Evolutionary conservation across 768 basidiomycete genomes (phyloP).

Genomic region (Tylopilus cervinicoccineus): DNA sequence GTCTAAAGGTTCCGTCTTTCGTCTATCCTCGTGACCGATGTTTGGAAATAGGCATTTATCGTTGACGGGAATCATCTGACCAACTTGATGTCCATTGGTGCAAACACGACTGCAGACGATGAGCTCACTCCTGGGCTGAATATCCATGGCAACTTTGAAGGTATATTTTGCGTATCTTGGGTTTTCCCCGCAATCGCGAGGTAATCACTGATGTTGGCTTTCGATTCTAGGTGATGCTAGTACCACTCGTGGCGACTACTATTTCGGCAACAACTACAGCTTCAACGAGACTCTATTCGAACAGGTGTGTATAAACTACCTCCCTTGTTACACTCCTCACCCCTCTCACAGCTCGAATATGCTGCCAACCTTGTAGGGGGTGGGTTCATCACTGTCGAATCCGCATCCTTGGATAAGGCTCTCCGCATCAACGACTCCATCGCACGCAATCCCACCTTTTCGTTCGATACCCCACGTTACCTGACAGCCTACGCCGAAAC

Average conservation of each 20-base stretch:
- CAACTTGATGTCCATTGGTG: slow-evolving; percentile 26
- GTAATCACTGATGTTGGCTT: not conserved
- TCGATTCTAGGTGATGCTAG: slow-evolving; percentile 20
- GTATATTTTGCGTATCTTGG: not conserved
- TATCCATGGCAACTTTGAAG: slow-evolving; percentile 25
- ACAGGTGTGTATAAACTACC: slow-evolving; percentile 1
- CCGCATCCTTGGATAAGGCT: slow-evolving; percentile 17
- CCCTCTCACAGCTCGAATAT: slow-evolving; percentile 7
- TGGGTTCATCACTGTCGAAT: slow-evolving; percentile 20
- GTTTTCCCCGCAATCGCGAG: not conserved
- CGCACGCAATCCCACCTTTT: slow-evolving; percentile 21
- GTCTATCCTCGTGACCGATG: not conserved
- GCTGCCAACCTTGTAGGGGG: slow-evolving; percentile 19
- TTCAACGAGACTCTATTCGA: slow-evolving; percentile 27
- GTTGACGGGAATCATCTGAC: slow-evolving; percentile 28
- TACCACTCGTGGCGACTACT: slow-evolving; percentile 23
- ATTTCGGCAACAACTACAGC: slow-evolving; percentile 23
- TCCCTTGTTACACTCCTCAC: not conserved
- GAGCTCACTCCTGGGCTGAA: slow-evolving; percentile 17
- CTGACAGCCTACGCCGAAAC: slow-evolving; percentile 20
- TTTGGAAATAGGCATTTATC: slow-evolving; percentile 15
- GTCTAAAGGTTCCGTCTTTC: not conserved
- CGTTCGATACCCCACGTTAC: slow-evolving; percentile 19
- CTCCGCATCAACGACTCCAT: slow-evolving; percentile 26
- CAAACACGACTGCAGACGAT: slow-evolving; percentile 14